Percentiles rank a stretch among this genome's conserved stretches.
Conservation (phyloP, 2,329 filamentous ascomycete genomes). For the Aspergillus chevalieri region DNA sequence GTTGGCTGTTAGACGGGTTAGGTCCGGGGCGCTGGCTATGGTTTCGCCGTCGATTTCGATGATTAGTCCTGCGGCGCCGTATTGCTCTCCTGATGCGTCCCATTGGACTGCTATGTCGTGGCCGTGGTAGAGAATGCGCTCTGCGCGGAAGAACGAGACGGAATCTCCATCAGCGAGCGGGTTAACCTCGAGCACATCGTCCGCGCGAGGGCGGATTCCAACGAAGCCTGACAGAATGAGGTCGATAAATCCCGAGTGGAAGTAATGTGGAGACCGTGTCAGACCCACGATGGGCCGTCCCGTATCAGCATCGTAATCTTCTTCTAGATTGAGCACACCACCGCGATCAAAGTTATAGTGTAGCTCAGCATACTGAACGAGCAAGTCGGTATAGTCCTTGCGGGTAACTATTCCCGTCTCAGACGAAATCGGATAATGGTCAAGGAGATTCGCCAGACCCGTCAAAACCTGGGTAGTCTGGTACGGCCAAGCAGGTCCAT, state of each 20-base stretch:
- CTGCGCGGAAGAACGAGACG: conserved; percentile 37
- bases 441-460: conserved; percentile 39
- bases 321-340: conserved; percentile 33
- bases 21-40: conserved; percentile 3
- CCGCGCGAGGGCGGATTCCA: conserved; percentile 35
- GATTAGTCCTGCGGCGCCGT: conserved; percentile 7
- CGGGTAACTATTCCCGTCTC: conserved; percentile 7
- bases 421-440: conserved; percentile 32
- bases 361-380: conserved; percentile 35
- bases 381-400: conserved; percentile 32
- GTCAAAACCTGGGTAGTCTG: conserved; percentile 39
- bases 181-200: conserved; percentile 37
- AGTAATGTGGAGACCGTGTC: conserved; percentile 40
- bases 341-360: conserved; percentile 31
- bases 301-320: conserved; percentile 42
- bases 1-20: conserved; percentile 7
- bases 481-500: conserved; percentile 42
- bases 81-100: conserved; percentile 21
- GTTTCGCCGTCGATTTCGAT: conserved; percentile 12
- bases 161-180: conserved; percentile 27
- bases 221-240: conserved; percentile 38
- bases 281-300: conserved; percentile 38
- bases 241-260: conserved; percentile 42
- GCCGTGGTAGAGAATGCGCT: conserved; percentile 39
- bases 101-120: conserved; percentile 38